Evolutionary conservation across 1,139 yeast genomes (phyloP).

Genomic region (Taphrina flavorubra): DNA sequence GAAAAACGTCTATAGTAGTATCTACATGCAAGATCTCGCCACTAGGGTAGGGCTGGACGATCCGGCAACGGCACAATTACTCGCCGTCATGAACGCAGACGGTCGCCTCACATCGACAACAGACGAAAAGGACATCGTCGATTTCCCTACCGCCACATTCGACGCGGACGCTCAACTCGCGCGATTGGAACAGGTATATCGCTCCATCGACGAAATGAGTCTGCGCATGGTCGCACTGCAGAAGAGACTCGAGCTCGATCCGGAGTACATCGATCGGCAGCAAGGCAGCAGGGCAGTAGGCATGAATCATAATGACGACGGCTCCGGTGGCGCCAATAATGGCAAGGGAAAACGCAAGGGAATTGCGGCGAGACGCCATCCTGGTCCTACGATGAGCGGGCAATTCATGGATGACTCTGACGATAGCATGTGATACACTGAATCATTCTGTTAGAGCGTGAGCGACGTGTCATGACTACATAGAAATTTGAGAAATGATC

Average conservation of each 20-base stretch:
- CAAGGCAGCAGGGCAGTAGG: neutral
- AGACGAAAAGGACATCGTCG: conserved; percentile 8
- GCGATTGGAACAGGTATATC: neutral
- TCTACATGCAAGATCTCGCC: conserved; percentile 9
- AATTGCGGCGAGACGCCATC: neutral
- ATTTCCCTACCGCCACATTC: conserved; percentile 7
- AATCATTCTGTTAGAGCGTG: neutral
- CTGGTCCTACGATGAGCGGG: conserved; percentile 10
- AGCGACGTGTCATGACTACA: neutral
- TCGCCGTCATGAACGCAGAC: conserved; percentile 8
- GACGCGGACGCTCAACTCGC: conserved; percentile 7
- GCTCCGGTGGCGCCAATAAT: neutral
- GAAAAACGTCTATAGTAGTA: conserved; percentile 5
- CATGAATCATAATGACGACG: neutral
- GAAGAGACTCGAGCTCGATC: conserved; percentile 20
- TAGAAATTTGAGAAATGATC: too few relatives aligned
- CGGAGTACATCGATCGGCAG: conserved; percentile 8
- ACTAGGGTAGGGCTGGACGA: neutral
- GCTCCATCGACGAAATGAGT: neutral
- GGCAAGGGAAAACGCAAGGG: conserved; percentile 17
- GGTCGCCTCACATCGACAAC: conserved; percentile 6
- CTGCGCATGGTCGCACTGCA: conserved; percentile 6
- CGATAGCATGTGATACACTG: conserved; percentile 6
- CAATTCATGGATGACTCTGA: neutral
- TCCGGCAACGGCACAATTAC: neutral